Conservation (phyloP, 768 basidiomycete genomes). For the Suillus occidentalis region DNA sequence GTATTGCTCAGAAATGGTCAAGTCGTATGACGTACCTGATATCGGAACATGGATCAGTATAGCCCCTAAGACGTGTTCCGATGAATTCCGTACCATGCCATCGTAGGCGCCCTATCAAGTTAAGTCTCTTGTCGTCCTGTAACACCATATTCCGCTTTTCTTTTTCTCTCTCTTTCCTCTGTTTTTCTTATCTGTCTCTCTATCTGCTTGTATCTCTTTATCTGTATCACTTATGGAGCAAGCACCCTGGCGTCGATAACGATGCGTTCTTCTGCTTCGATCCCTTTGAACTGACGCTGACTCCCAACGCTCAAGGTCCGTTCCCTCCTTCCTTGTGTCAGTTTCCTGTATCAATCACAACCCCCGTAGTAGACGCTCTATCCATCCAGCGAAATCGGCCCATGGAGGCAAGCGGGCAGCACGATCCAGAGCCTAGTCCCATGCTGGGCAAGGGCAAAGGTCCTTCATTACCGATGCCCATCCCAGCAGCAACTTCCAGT, state of each 20-base stretch:
- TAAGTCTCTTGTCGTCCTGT: slow-evolving; percentile 26
- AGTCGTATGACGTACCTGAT: neutral
- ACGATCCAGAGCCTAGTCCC: slow-evolving; percentile 29
- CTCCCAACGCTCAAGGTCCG: neutral
- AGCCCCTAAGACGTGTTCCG: slow-evolving; percentile 8
- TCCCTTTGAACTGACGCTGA: slow-evolving; percentile 36
- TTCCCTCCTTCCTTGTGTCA: slow-evolving; percentile 13
- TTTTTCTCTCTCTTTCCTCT: slow-evolving; percentile 7
- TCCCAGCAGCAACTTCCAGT: slow-evolving; percentile 39
- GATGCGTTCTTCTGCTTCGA: slow-evolving; percentile 53
- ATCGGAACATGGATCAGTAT: neutral
- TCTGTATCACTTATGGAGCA: slow-evolving; percentile 35
- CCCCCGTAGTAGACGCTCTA: slow-evolving; percentile 2
- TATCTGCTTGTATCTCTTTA: slow-evolving; percentile 19
- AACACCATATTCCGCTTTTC: neutral
- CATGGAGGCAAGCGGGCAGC: slow-evolving; percentile 6
- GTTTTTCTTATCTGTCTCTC: slow-evolving; percentile 19
- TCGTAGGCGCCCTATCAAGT: slow-evolving; percentile 16
- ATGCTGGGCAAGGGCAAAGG: slow-evolving; percentile 54
- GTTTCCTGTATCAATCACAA: slow-evolving; percentile 9
- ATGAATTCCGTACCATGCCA: neutral
- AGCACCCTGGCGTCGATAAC: slow-evolving; percentile 50
- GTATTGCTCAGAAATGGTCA: neutral
- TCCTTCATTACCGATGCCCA: slow-evolving; percentile 53
- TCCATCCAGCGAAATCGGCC: neutral